Conservation (phyloP, 176 grass and related monocot genomes). For the Olyra latifolia region DNA sequence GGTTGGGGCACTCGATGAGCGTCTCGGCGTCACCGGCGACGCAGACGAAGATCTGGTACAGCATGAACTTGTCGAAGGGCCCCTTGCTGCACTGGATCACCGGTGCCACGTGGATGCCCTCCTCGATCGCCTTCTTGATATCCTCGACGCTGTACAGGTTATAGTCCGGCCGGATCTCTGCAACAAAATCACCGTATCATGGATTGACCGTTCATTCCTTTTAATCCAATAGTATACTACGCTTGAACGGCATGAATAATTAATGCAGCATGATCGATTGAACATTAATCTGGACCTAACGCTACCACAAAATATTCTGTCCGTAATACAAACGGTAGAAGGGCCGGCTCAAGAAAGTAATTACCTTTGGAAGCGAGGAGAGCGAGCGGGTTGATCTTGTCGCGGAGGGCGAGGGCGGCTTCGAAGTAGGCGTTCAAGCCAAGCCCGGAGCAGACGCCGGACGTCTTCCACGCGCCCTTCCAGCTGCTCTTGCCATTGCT, state of each 20-base stretch:
- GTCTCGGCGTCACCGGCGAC: neutral
- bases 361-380: conserved; percentile 24
- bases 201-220: neutral
- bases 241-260: no score
- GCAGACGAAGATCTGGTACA: conserved; percentile 42
- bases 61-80: conserved; percentile 26
- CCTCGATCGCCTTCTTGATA: conserved; percentile 30
- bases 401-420: conserved; percentile 27
- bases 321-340: no score
- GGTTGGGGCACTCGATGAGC: conserved; percentile 38
- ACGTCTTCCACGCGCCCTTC: conserved; percentile 45
- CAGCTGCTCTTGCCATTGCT: conserved; percentile 19
- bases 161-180: conserved; percentile 34
- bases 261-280: no score
- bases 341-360: neutral
- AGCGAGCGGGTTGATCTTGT: conserved; percentile 23
- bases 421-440: conserved; percentile 31
- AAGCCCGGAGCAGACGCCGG: conserved; percentile 46
- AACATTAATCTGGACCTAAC: no score
- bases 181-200: no score
- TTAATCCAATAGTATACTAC: no score
- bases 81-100: conserved; percentile 40
- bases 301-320: no score
- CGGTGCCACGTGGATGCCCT: neutral
- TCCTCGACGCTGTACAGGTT: conserved; percentile 23